Percentiles rank a stretch among this genome's conserved stretches.
phyloP scores from a whole-genome alignment of 2,329 filamentous ascomycete genomes.

The Macrophomina tecta region DNA sequence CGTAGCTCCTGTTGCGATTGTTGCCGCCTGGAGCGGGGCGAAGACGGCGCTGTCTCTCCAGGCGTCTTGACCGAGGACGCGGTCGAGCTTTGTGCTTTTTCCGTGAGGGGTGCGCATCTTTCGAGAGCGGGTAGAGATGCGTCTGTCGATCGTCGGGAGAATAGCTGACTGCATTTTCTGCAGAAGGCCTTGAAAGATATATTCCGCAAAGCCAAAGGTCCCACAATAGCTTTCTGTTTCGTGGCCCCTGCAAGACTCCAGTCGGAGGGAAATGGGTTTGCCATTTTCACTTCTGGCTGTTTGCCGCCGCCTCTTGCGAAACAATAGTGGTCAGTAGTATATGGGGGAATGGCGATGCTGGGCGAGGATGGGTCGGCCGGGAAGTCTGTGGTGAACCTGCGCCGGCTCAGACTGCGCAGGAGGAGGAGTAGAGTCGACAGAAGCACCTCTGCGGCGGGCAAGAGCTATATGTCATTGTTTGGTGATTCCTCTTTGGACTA shows the following conservation, averaged over 20 bases:
- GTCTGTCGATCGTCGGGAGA: background rate
- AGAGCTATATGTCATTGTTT: constrained; percentile 10
- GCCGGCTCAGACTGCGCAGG: background rate
- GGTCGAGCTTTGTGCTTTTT: background rate
- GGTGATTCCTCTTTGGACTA: background rate
- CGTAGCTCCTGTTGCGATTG: background rate
- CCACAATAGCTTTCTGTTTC: no score
- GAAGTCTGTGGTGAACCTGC: background rate
- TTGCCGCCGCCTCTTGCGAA: no score
- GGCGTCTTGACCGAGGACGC: background rate
- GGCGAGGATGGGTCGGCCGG: background rate
- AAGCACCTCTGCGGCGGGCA: constrained; percentile 9
- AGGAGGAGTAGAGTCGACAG: background rate
- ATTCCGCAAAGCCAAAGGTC: background rate
- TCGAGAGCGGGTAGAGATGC: background rate
- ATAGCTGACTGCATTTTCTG: background rate
- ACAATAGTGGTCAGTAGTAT: background rate
- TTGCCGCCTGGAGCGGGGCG: background rate
- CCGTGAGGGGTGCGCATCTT: background rate
- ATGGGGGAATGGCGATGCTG: background rate
- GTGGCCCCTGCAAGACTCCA: background rate
- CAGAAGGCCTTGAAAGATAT: background rate
- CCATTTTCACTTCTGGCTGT: background rate
- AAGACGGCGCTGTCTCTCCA: background rate
- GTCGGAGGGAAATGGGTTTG: constrained; percentile 11